Base-by-base conservation (phyloP, 306 rosid genomes). In the Rosa multiflora region DNA sequence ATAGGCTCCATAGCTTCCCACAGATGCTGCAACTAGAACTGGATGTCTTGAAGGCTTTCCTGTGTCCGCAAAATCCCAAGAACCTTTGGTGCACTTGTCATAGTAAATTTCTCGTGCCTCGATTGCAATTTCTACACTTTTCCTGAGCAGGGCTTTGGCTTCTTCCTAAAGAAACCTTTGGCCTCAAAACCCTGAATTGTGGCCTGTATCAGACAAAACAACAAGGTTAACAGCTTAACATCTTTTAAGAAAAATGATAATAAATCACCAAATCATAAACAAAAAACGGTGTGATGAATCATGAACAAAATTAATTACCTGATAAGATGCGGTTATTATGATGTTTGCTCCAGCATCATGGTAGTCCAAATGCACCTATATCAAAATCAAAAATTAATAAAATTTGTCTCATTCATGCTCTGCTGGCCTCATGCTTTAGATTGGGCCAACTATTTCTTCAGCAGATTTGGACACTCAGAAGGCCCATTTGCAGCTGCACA, bases 141-240 rank as follows among this genome's bases (percentile, higher is more conserved):
- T 92, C 80, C 90, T 83, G 8, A 94, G 88, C 76, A 94, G 53
- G 23, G 39, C 70, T 87, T 87, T 88, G 51, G 88, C 87, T 83
- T 94, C 92, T 80, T 86, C 97, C 51, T 66, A 5, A 95, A 82
- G 70, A 87, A 83, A 1, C 97, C 97, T 72, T 89, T 88, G 49
- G 93, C 97, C 82, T 88, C 97, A 81, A 94, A 94, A 6, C 97
- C 97, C 51, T 89, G 97, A 76, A 92, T 53, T n/a, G 98, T 94
- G 11, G 97, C 97, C 97, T 94, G 85, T 76, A 72, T 14, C 52
- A 44, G 48, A 44, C 2, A 12, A 67, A 15, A 29, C 26, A n/a
- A 43, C 59, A 44, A n/a, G 48, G 64, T 0, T 29, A 40, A 35
- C 42, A 29, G 6, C 21, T 46, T 15, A 12, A 26, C 29, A 26